Conservation (phyloP, 2,329 filamentous ascomycete genomes). For the Xylaria sp. region DNA sequence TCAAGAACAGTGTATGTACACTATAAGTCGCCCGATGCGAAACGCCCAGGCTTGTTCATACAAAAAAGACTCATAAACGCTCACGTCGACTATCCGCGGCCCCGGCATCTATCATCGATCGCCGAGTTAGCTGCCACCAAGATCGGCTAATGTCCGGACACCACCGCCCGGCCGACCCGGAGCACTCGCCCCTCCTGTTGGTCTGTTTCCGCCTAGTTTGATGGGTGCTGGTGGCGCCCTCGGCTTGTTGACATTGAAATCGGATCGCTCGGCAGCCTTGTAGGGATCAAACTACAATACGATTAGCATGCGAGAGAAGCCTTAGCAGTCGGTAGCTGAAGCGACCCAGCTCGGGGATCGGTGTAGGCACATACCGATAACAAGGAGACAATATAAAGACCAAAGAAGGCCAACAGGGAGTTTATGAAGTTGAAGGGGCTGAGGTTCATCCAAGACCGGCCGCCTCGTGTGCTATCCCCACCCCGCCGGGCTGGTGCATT, state of each 20-base stretch:
- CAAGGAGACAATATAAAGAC: constrained; percentile 66
- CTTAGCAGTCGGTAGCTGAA: neutral
- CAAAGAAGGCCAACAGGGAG: constrained; percentile 60
- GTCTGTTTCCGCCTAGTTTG: constrained; percentile 33
- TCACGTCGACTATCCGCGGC: neutral
- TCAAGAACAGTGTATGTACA: neutral
- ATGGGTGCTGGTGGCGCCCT: constrained; percentile 34
- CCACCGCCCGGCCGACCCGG: constrained; percentile 36
- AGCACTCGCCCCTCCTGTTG: constrained; percentile 36
- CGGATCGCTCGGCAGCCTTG: constrained; percentile 63
- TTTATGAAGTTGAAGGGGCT: constrained; percentile 55
- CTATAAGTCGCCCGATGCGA: neutral
- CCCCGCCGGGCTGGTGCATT: constrained; percentile 20
- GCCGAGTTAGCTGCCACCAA: constrained; percentile 44
- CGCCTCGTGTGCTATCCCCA: constrained; percentile 29
- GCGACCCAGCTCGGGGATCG: neutral
- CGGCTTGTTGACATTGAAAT: constrained; percentile 60
- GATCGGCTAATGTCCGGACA: constrained; percentile 58
- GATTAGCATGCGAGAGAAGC: neutral
- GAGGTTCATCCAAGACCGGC: constrained; percentile 36
- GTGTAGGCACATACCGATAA: constrained; percentile 56
- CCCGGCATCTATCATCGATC: neutral
- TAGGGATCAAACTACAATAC: constrained; percentile 63
- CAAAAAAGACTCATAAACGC: constrained; percentile 2
- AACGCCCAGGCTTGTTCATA: constrained; percentile 13